phyloP scores from a whole-genome alignment of 768 basidiomycete species.

The Kwoniella europaea region DNA sequence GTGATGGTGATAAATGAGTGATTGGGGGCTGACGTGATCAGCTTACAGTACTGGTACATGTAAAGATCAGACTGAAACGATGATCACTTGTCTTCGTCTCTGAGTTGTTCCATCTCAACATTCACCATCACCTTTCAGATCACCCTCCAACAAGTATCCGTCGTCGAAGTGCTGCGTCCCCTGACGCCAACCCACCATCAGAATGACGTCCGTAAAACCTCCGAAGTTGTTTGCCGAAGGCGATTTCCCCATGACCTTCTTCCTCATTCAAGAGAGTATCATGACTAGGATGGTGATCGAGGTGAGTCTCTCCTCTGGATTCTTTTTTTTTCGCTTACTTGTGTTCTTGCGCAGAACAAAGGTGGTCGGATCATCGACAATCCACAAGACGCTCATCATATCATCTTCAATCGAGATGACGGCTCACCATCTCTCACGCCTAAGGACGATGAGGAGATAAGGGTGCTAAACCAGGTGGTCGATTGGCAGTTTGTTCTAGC shows the following conservation, averaged over 20 bases:
- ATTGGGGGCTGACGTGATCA: too few relatives aligned
- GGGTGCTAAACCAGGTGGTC: neutral
- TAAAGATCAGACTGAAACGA: too few relatives aligned
- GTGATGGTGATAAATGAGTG: too few relatives aligned
- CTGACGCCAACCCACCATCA: too few relatives aligned
- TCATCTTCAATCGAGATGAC: slow-evolving; percentile 5
- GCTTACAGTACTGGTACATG: too few relatives aligned
- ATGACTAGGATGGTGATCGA: slow-evolving; percentile 1
- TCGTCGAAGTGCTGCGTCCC: too few relatives aligned
- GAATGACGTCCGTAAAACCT: too few relatives aligned
- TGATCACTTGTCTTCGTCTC: too few relatives aligned
- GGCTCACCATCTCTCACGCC: neutral
- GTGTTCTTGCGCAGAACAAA: neutral
- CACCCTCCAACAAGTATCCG: too few relatives aligned
- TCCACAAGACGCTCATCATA: neutral
- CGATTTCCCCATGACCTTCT: neutral
- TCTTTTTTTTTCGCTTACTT: neutral
- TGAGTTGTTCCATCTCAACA: too few relatives aligned
- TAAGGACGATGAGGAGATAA: neutral
- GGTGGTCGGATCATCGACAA: neutral
- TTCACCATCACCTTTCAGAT: too few relatives aligned
- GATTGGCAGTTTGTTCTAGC: neutral
- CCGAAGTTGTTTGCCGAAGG: neutral
- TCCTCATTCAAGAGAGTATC: neutral
- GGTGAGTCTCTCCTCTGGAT: neutral